Evolutionary conservation across 345 rosid genomes (phyloP).

Genomic region (Balakata baccata): DNA sequence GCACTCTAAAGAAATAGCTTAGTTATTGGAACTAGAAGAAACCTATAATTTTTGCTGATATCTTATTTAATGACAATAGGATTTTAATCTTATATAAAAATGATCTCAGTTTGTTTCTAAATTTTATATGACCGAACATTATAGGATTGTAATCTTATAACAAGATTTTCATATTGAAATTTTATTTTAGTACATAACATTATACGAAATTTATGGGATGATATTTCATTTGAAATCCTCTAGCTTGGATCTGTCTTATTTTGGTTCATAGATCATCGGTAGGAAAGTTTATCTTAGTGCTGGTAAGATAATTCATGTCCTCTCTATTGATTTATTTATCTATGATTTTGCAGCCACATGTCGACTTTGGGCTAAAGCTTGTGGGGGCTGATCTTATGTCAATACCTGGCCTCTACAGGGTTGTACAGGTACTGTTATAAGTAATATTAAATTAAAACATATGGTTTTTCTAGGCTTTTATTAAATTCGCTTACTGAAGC

Average conservation of each 20-base stretch:
- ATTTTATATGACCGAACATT: neutral
- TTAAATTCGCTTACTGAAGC: neutral
- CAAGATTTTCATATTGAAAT: neutral
- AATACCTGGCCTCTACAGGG: constrained; percentile 88
- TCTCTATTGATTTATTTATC: constrained; percentile 16
- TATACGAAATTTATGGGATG: neutral
- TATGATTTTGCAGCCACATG: constrained; percentile 69
- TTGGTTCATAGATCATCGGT: constrained; percentile 7
- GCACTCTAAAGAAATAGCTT: neutral
- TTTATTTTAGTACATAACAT: neutral
- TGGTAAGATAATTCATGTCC: neutral
- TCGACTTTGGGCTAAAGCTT: constrained; percentile 91
- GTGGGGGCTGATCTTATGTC: constrained; percentile 97
- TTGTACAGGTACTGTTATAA: constrained; percentile 65
- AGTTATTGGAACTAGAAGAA: neutral
- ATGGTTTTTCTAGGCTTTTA: neutral
- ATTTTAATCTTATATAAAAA: neutral
- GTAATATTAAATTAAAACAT: neutral
- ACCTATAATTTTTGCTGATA: neutral
- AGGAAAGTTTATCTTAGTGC: neutral
- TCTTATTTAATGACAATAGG: neutral
- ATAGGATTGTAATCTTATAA: no score
- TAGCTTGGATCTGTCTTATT: neutral
- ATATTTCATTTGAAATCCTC: neutral
- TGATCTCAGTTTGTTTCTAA: neutral